phyloP scores from a whole-genome alignment of 345 rosid species.

The Cochlearia excelsa region DNA sequence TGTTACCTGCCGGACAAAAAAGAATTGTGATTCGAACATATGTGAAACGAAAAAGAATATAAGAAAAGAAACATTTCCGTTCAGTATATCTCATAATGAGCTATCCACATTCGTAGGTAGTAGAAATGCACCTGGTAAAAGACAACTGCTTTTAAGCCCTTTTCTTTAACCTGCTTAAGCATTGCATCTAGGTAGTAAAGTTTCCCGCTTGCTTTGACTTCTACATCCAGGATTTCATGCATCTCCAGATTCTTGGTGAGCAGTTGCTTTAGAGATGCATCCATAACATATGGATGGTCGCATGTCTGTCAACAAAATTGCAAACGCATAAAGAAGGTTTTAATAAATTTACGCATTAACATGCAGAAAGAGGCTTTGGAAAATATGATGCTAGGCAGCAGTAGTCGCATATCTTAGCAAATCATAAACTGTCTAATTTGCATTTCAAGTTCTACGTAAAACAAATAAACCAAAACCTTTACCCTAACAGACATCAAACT shows the following conservation, averaged over 20 bases:
- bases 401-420: conserved; percentile 16
- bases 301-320: conserved; percentile 66
- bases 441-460: conserved; percentile 21
- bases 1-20: conserved; percentile 44
- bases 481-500: no score
- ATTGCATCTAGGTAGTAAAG: conserved; percentile 68
- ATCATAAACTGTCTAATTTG: conserved; percentile 27
- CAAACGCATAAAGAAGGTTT: conserved; percentile 19
- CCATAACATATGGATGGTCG: conserved; percentile 78
- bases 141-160: conserved; percentile 58
- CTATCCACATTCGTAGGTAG: conserved; percentile 9
- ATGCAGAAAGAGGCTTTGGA: conserved; percentile 19
- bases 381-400: conserved; percentile 11
- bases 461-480: conserved; percentile 4
- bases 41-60: conserved; percentile 12
- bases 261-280: conserved; percentile 41
- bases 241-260: conserved; percentile 39
- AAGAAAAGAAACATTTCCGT: conserved; percentile 11
- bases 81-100: conserved; percentile 5
- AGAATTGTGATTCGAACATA: conserved; percentile 18
- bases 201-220: conserved; percentile 88
- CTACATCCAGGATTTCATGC: conserved; percentile 56
- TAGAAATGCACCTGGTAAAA: conserved; percentile 73
- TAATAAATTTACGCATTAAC: conserved; percentile 12
- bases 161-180: conserved; percentile 57